Evolutionary conservation across 1,284 basidiomycete genomes (phyloP), one percentile per base, ranked within the genome.

Genomic region (Cutaneotrichosporon daszewskae): DNA sequence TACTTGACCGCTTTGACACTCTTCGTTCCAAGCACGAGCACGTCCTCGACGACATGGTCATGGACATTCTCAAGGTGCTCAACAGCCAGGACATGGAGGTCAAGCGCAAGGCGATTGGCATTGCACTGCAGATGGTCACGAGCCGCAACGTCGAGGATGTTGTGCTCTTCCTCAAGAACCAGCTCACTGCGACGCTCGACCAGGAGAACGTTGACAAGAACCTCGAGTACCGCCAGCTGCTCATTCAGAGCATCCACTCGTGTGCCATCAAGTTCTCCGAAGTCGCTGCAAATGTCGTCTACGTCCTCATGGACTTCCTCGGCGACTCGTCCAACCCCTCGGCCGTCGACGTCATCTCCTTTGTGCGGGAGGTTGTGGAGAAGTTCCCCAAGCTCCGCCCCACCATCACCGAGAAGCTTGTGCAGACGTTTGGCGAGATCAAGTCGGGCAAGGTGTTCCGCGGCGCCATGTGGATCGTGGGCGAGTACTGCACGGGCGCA

Each of bases 191-290:
- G 68, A 97, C 94, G 1, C 82, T 87, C 59, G 88, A 89, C 56
- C 84, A 83, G 51, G 90, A 94, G 44, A 69, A 61, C 47, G n/a
- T n/a, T n/a, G 68, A 72, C 60, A 62, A 90, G 86, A 85, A 86
- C 41, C 77, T 88, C 10, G 94, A 98, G 66, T 97, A 97, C 73
- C 81, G 94, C 35, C 94, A 97, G 65, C 78, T 98, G 1, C 80
- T 99, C 51, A 97, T 99, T 58, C 92, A 97, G 71, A 91, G 87
- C 38, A 96, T 98, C 58, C 95, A 98, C 69, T 79, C 95, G 40
- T 94, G 89, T 60, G 94, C 94, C 8, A 85, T 97, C 77, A 87
- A 85, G 61, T 97, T 96, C 76, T 91, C 89, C n/a, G 94, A 98
- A 69, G 88, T 99, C 13, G 94, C 94, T 3, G 87, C 87, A 5